phyloP scores from a whole-genome alignment of 306 rosid species.

The Dryas octopetala region DNA sequence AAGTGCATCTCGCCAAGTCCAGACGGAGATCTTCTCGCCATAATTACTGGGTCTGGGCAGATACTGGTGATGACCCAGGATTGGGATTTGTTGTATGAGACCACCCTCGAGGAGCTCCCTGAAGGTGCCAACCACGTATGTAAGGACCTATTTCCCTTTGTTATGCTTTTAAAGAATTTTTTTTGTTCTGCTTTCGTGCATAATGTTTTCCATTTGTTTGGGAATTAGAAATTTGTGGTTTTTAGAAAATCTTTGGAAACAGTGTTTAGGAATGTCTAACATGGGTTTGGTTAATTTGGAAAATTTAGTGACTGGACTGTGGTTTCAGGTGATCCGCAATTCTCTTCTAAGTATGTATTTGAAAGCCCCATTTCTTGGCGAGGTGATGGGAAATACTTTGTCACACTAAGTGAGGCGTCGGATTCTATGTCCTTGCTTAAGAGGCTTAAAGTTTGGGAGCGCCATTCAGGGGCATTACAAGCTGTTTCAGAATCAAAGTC shows the following conservation, averaged over 20 bases:
- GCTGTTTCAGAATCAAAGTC: constrained; percentile 67
- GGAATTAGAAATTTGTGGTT: background rate
- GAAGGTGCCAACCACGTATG: constrained; percentile 56
- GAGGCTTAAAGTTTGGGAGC: constrained; percentile 84
- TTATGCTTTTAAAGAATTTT: background rate
- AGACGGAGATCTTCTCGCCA: constrained; percentile 77
- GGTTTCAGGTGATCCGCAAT: constrained; percentile 59
- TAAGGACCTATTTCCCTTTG: constrained; percentile 51
- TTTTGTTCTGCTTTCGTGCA: background rate
- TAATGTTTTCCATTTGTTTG: background rate
- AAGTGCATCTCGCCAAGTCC: constrained; percentile 81
- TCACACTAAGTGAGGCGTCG: constrained; percentile 43
- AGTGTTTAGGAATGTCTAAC: background rate
- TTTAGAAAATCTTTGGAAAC: background rate
- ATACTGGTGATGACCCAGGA: constrained; percentile 82
- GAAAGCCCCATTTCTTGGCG: constrained; percentile 73
- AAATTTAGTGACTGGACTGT: constrained; percentile 18
- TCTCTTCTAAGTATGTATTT: constrained; percentile 2
- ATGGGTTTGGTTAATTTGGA: background rate
- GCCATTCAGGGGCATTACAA: constrained; percentile 70
- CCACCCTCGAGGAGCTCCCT: constrained; percentile 45
- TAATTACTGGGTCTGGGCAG: constrained; percentile 61
- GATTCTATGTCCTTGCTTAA: constrained; percentile 40
- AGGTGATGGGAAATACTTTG: constrained; percentile 94
- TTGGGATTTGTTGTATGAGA: constrained; percentile 89